Evolutionary conservation across 768 basidiomycete species (phyloP).

Genomic region (Grammothele lineata): DNA sequence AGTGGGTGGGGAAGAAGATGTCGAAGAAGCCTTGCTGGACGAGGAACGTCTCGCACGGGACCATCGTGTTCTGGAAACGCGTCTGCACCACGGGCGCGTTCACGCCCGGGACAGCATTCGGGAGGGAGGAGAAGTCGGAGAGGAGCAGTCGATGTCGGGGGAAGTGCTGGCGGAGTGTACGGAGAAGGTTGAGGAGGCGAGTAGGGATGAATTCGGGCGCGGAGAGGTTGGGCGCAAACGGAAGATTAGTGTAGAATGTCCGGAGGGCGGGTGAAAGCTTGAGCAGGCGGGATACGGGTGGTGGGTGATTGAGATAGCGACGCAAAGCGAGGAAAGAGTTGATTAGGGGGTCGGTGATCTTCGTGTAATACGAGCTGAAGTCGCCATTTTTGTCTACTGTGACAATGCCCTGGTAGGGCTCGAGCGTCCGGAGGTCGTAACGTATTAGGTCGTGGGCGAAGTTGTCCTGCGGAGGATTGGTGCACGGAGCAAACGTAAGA

Average conservation of each 20-base stretch:
- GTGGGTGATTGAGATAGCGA: constrained; percentile 49
- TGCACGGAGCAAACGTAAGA: background rate
- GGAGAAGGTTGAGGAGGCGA: constrained; percentile 78
- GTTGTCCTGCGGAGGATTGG: constrained; percentile 62
- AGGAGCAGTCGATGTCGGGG: constrained; percentile 92
- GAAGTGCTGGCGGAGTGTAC: constrained; percentile 76
- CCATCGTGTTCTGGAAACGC: constrained; percentile 75
- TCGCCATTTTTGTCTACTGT: constrained; percentile 77
- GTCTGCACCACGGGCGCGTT: constrained; percentile 96
- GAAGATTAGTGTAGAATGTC: constrained; percentile 61
- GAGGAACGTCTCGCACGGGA: constrained; percentile 86
- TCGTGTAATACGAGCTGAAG: constrained; percentile 78
- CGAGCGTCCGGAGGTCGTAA: constrained; percentile 74
- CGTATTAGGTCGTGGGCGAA: constrained; percentile 95
- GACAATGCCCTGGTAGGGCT: constrained; percentile 82
- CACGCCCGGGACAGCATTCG: constrained; percentile 73
- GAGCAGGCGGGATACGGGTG: constrained; percentile 53
- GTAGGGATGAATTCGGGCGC: constrained; percentile 90
- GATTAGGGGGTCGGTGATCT: constrained; percentile 82
- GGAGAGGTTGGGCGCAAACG: constrained; percentile 89
- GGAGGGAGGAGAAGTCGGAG: constrained; percentile 87
- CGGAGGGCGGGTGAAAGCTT: constrained; percentile 54
- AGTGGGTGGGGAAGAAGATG: constrained; percentile 97
- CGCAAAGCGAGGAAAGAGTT: constrained; percentile 72
- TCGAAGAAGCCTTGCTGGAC: constrained; percentile 97